Evolutionary conservation across 345 rosid species (phyloP), one percentile per base, ranked within the genome.

Genomic region (Brassica carinata): DNA sequence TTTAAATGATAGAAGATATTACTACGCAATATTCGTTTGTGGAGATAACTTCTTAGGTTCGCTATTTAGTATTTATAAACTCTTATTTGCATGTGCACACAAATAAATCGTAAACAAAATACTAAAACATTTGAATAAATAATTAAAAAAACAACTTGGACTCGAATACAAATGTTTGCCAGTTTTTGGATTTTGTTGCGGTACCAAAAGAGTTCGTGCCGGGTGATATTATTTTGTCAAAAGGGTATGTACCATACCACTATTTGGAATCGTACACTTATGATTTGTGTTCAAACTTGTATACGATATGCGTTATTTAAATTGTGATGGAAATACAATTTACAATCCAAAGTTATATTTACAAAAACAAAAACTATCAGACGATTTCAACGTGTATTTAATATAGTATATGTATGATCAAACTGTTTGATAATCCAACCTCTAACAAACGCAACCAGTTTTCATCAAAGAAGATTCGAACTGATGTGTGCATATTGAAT

Each of bases 181-280:
- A 33, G 66, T 13, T 13, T 13, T 63, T 29, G 67, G 67, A 63
- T 27, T 63, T 63, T 63, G 36, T 29, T 63, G 33, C 5, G 36
- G 67, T 63, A 63, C 36, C 67, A 63, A 63, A 63, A 55, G 31
- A 27, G 67, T 61, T 61, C 64, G 33, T 61, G 66, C 66, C 64
- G 64, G 31, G 61, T 51, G 58, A 51, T 45, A 45, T 45, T 45
- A 45, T 45, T 45, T 51, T 51, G 58, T 51, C 18, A 51, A 51
- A 51, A 51, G 18, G 8, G 58, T n/a, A 51, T 51, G 58, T 13
- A 51, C 18, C 58, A 51, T 51, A 51, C 58, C 58, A n/a, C n/a
- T 14, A 51, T 51, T 51, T 51, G 58, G 58, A 51, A 51, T n/a
- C 18, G 58, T 17, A 55, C 26, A 15, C 61, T 55, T 55, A 55